Conservation (phyloP, 176 grass and related monocot species). For the Miscanthus lutarioriparius region DNA sequence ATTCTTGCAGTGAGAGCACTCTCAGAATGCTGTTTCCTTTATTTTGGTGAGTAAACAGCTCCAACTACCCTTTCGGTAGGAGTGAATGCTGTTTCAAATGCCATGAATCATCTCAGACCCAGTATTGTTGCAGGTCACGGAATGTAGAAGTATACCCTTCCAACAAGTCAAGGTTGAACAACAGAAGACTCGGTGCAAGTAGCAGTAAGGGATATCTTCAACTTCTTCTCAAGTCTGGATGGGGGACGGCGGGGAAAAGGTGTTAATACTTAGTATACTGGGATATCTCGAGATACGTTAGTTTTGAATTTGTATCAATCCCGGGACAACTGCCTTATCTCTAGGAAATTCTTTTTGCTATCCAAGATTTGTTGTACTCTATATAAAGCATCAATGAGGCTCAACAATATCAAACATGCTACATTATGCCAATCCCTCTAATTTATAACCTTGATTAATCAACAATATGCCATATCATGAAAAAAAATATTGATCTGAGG, state of each 20-base stretch:
- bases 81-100: slow-evolving; percentile 33
- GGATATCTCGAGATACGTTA: background rate
- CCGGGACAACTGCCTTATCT: background rate
- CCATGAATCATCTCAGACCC: slow-evolving; percentile 4
- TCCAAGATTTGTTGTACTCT: background rate
- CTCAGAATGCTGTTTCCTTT: slow-evolving; percentile 32
- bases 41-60: slow-evolving; percentile 38
- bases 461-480: background rate
- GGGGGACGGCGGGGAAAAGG: too few species aligned
- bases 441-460: background rate
- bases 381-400: background rate
- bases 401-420: background rate
- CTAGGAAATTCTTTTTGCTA: background rate
- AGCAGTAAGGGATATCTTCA: background rate
- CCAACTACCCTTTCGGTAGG: slow-evolving; percentile 26
- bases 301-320: background rate
- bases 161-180: slow-evolving; percentile 20
- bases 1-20: slow-evolving; percentile 46
- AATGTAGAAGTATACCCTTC: slow-evolving; percentile 14
- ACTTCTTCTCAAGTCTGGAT: background rate
- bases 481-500: background rate
- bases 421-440: background rate
- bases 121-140: background rate
- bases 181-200: background rate
- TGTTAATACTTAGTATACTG: background rate